Evolutionary conservation across 2,329 filamentous ascomycete species (phyloP), one percentile per base, ranked within the genome.

Genomic region (Aspergillus pseudoterreus): DNA sequence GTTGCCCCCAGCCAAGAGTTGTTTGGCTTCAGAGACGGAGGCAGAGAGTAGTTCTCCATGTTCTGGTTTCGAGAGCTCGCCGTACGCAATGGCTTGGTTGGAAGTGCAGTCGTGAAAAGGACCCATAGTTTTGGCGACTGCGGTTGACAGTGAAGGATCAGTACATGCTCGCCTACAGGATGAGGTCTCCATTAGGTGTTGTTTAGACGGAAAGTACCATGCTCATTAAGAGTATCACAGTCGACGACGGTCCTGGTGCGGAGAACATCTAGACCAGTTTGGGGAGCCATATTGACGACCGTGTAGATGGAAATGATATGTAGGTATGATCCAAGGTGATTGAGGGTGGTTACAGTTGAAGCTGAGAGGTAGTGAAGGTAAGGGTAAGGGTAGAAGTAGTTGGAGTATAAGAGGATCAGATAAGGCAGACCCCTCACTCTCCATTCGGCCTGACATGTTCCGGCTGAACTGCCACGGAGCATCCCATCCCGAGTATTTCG

Each of bases 91-190:
- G 32, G 78, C 78, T 78, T 81, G 79, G 49, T 81, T 81, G 1
- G 78, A 81, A 17, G 79, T 82, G 54, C 77, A 81, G 56, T 81
- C 78, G 4, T 72, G 66, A 51, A 81, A 82, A 1, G 76, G 76
- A 12, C 75, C 78, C 2, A 78, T 58, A 6, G 66, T 58, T 58
- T 68, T 71, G 11, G 75, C 72, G 33, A 80, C 78, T 79, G 43
- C 32, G 12, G 52, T 9, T 22, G 22, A 22, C 22, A 38, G 15
- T 24, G 2, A 11, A 24, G 30, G 17, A 5, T 51, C 30, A 59
- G 19, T n/a, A 46, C 32, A 30, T 32, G 32, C 5, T 21, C 22
- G 6, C 3, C n/a, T 38, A 17, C 24, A 51, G 43, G 8, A 35
- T 6, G 4, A 30, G 27, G 27, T 30, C 27, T 2, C 42, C n/a